These are phyloP conservation scores for Lenwebbia sp. DNA, from an alignment of 345 rosid species.

Conservation along the genomic window DNA sequence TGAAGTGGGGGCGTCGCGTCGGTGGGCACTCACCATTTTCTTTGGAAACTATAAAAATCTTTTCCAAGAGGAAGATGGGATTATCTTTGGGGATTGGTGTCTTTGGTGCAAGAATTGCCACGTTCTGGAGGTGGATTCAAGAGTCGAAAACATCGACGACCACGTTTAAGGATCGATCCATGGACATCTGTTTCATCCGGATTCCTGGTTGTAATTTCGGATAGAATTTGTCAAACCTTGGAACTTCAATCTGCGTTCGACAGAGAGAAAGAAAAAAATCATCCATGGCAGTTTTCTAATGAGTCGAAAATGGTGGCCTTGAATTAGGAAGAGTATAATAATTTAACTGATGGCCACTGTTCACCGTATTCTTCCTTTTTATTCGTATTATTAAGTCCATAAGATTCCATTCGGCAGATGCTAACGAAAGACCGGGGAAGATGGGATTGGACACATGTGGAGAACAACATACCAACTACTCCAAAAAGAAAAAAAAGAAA, in stretches of 20 bases:
- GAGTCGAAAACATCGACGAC: background rate
- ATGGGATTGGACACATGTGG: background rate
- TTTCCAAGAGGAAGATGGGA: background rate
- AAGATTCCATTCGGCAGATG: background rate
- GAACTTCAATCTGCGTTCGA: background rate
- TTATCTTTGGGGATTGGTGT: background rate
- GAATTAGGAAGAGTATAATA: background rate
- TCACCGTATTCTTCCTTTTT: background rate
- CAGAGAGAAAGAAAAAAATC: background rate
- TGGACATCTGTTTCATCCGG: background rate
- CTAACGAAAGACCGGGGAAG: background rate
- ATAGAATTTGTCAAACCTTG: background rate
- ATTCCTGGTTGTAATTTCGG: background rate
- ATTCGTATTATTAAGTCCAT: background rate
- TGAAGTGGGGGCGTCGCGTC: rapidly evolving
- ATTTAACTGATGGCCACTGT: background rate
- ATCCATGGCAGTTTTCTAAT: background rate
- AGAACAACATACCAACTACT: background rate
- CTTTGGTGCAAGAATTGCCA: background rate
- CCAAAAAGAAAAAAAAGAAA: background rate
- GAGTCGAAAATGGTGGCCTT: background rate
- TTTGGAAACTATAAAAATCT: background rate
- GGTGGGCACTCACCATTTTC: background rate
- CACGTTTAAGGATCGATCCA: background rate
- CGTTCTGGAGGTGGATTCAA: background rate